A percentile compares a stretch with the other conserved stretches of the same genome.
Evolutionary conservation across 2,329 filamentous ascomycete genomes (phyloP).

Genomic region (Apiospora saccharicola): DNA sequence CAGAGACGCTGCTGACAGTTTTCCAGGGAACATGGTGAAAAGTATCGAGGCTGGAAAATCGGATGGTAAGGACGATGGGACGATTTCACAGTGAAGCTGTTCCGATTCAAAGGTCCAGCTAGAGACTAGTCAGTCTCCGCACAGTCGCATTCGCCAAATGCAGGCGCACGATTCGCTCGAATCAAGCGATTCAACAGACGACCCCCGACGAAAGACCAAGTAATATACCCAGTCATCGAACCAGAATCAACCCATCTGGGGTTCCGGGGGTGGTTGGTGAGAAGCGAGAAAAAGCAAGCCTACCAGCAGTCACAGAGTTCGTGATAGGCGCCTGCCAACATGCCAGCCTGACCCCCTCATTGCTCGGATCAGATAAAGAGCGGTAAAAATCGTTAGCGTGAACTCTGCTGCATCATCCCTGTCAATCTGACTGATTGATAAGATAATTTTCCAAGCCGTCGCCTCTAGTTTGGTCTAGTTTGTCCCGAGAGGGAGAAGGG

Average conservation of each 20-base stretch:
- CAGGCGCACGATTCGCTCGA: not conserved
- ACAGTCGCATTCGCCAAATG: not conserved
- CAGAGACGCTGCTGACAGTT: not conserved
- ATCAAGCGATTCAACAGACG: not conserved
- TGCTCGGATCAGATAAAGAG: slow-evolving; percentile 14
- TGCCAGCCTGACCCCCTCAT: not conserved
- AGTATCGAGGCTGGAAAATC: not conserved
- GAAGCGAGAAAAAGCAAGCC: not conserved
- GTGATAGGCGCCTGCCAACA: not conserved
- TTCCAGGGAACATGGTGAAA: not conserved
- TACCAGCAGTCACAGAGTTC: not conserved
- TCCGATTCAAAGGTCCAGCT: slow-evolving; percentile 8
- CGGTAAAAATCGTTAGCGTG: slow-evolving; percentile 16
- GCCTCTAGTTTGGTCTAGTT: not conserved
- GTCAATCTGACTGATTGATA: slow-evolving; percentile 24
- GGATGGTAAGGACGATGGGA: not conserved
- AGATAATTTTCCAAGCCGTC: slow-evolving; percentile 2
- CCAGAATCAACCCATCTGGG: slow-evolving; percentile 13
- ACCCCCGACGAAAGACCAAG: not conserved
- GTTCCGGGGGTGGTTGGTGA: not conserved
- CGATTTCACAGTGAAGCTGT: not conserved
- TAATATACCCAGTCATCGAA: not conserved
- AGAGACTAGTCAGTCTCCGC: not conserved
- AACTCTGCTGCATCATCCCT: not conserved
- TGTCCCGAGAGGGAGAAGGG: not conserved